Conservation (phyloP, 2,329 filamentous ascomycete genomes). For the Fusarium citri region DNA sequence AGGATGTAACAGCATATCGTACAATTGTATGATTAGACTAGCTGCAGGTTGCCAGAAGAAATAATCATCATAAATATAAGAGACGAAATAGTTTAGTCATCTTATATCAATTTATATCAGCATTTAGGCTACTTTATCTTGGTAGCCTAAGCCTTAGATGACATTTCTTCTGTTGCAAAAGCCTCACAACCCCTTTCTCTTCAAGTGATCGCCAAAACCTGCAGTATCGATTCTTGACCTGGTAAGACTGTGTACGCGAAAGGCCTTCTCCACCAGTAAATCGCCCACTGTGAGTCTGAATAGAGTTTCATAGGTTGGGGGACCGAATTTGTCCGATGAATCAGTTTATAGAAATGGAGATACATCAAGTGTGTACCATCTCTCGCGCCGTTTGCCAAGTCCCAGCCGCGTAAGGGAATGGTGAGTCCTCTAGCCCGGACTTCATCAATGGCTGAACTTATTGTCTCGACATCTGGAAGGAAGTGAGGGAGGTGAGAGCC, state of each 20-base stretch:
- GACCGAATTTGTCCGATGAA: neutral
- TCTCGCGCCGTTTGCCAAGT: too few relatives aligned
- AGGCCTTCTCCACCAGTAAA: neutral
- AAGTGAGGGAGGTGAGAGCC: neutral
- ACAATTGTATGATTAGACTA: too few relatives aligned
- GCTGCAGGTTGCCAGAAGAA: too few relatives aligned
- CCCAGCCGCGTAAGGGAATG: accelerated
- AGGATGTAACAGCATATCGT: too few relatives aligned
- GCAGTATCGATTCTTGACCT: neutral
- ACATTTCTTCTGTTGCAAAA: too few relatives aligned
- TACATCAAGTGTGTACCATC: neutral
- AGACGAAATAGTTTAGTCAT: too few relatives aligned
- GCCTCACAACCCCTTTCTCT: neutral
- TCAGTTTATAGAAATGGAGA: neutral
- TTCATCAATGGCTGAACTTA: neutral
- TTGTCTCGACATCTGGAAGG: too few relatives aligned
- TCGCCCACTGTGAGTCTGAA: neutral
- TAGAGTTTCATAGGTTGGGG: neutral
- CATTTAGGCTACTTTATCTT: too few relatives aligned
- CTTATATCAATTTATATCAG: too few relatives aligned
- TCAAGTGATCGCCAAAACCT: neutral
- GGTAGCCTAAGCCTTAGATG: too few relatives aligned
- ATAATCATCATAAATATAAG: too few relatives aligned
- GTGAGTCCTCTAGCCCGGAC: neutral
- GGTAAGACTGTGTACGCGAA: neutral